Conservation (phyloP, 495 filamentous ascomycete species). For the Tuber calosporum region DNA sequence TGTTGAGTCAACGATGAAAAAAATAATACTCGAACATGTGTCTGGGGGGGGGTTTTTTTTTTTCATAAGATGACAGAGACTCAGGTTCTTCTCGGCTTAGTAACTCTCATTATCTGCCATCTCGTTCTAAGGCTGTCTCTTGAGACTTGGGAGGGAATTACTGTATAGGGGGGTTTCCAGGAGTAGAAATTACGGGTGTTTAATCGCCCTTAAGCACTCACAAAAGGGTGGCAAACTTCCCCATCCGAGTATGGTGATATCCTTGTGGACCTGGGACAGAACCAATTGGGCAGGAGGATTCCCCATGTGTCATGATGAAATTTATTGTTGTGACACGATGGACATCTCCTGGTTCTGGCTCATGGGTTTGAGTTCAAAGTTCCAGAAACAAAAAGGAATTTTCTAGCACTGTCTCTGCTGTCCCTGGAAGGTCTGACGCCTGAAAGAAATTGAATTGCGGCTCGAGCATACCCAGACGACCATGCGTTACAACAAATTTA, state of each 20-base stretch:
- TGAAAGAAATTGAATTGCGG: background rate
- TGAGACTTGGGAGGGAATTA: background rate
- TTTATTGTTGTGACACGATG: too few species aligned
- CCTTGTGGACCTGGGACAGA: background rate
- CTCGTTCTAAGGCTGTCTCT: background rate
- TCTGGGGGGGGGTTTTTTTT: background rate
- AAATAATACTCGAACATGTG: background rate
- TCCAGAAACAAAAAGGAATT: background rate
- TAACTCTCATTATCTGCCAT: background rate
- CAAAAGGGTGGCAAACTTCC: background rate
- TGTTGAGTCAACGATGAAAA: too few species aligned
- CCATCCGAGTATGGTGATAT: background rate
- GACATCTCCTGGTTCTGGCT: background rate
- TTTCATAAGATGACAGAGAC: background rate
- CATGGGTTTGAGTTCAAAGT: background rate
- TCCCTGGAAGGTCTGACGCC: background rate
- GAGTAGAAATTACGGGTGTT: background rate
- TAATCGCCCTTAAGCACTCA: background rate
- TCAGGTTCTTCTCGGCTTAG: background rate
- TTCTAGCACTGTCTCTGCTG: background rate
- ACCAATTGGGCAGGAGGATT: background rate
- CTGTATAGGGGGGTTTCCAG: background rate
- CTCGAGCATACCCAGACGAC: background rate
- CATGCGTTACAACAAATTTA: background rate
- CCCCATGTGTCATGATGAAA: background rate